Percentiles rank a stretch among this genome's conserved stretches.
Conservation (phyloP, 2,329 filamentous ascomycete species). For the Aspergillus ruber region DNA sequence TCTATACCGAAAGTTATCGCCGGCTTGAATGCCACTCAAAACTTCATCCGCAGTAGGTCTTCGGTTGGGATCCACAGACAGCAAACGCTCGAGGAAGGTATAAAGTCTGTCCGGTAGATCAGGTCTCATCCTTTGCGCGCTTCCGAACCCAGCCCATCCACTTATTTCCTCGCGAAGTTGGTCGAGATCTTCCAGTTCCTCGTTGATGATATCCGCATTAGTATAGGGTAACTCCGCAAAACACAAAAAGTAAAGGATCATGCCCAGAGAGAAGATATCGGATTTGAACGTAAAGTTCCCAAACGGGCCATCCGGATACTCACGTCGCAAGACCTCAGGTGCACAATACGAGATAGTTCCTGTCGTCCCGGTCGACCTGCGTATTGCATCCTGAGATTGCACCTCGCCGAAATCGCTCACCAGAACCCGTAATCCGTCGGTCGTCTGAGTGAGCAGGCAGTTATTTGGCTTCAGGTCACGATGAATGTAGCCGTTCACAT, state of each 20-base stretch:
- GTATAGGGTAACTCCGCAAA: slow-evolving; percentile 82
- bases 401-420: slow-evolving; percentile 99
- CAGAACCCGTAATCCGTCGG: slow-evolving; percentile 66
- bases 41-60: slow-evolving; percentile 84
- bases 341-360: slow-evolving; percentile 98
- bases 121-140: slow-evolving; percentile 64
- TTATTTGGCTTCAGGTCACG: slow-evolving; percentile 95
- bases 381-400: slow-evolving; percentile 70
- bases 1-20: slow-evolving; percentile 42
- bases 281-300: slow-evolving; percentile 96
- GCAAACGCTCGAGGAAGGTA: slow-evolving; percentile 69
- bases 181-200: slow-evolving; percentile 89
- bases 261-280: slow-evolving; percentile 94
- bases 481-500: slow-evolving; percentile 88
- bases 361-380: slow-evolving; percentile 87
- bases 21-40: slow-evolving; percentile 66
- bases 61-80: slow-evolving; percentile 68
- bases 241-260: slow-evolving; percentile 98
- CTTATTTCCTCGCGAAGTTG: slow-evolving; percentile 77
- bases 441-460: slow-evolving; percentile 76
- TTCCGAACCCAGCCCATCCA: slow-evolving; percentile 79
- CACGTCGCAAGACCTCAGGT: slow-evolving; percentile 76
- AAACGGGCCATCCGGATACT: slow-evolving; percentile 58
- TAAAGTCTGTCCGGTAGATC: slow-evolving; percentile 86
- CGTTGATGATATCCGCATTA: slow-evolving; percentile 75